Evolutionary conservation across 2,329 filamentous ascomycete species (phyloP), one percentile per base, ranked within the genome.

Genomic region (Fusarium camptoceras): DNA sequence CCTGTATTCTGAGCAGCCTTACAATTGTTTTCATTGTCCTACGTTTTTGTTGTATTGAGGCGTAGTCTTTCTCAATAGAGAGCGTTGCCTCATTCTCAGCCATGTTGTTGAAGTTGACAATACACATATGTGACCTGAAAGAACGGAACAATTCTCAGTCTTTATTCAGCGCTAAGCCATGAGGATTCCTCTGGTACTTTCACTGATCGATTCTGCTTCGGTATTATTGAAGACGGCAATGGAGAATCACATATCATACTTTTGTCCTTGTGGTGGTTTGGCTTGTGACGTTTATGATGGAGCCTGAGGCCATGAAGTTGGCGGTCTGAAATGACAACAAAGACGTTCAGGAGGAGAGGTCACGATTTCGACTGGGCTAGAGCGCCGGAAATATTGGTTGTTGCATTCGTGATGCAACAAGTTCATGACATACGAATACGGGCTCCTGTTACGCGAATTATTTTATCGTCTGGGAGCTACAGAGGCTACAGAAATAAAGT

Each of bases 91-190:
- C 34, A 37, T 37, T n/a, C 34, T 37, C 10, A n/a, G 34, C 34
- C 34, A 9, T 37, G 18, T 37, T n/a, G 18, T 37, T 2, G 10
- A 37, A 12, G 1, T 12, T n/a, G n/a, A 37, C 34, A 11, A 37
- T 37, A 12, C 34, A n/a, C 25, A 27, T 27, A 10, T 10, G 8
- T 9, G 6, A 9, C 34, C 34, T 37, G 34, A n/a, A 37, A 37
- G 18, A 6, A 12, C 18, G 34, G 10, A 12, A n/a, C 10, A 37
- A 37, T 12, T 37, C 34, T 37, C 9, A 11, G 5, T 18, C 18
- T 12, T n/a, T 37, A 12, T 37, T n/a, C 18, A n/a, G 6, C 10
- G 1, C 5, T 18, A 37, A n/a, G 0, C 6, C n/a, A n/a, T n/a
- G n/a, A n/a, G n/a, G n/a, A n/a, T n/a, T n/a, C n/a, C n/a, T n/a